phyloP scores from a whole-genome alignment of 495 filamentous ascomycete genomes.

The Aspergillus bertholletiae region DNA sequence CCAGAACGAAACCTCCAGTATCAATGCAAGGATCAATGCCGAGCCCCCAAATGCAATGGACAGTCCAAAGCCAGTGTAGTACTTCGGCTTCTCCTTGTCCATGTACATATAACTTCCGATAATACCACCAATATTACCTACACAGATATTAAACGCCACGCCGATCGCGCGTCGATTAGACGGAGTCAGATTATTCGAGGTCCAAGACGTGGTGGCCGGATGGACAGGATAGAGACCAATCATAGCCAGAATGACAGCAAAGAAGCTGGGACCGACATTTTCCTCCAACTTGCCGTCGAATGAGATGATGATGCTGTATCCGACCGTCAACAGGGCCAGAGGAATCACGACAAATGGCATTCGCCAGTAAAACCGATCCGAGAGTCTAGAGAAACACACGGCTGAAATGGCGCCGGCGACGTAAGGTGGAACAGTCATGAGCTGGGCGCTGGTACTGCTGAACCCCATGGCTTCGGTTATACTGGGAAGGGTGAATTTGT shows the following conservation, averaged over 20 bases:
- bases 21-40: constrained; percentile 17
- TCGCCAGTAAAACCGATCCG: constrained; percentile 36
- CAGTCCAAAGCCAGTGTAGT: constrained; percentile 31
- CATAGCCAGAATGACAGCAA: constrained; percentile 32
- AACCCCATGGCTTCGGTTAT: constrained; percentile 31
- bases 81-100: constrained; percentile 24
- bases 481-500: constrained; percentile 28
- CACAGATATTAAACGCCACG: constrained; percentile 32
- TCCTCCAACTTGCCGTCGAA: constrained; percentile 22
- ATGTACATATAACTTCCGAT: constrained; percentile 35
- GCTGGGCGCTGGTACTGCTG: constrained; percentile 24
- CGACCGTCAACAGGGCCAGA: constrained; percentile 22
- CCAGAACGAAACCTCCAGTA: constrained; percentile 18
- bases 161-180: constrained; percentile 32
- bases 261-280: constrained; percentile 30
- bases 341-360: constrained; percentile 35
- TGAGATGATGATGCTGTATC: constrained; percentile 26
- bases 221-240: constrained; percentile 39
- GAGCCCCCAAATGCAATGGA: constrained; percentile 22
- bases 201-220: constrained; percentile 35
- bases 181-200: constrained; percentile 33
- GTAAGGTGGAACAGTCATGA: constrained; percentile 31
- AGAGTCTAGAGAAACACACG: constrained; percentile 26
- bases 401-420: constrained; percentile 30
- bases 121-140: constrained; percentile 26